Conservation (phyloP, 129 eudicot species). For the Oenanthe sinensis region DNA sequence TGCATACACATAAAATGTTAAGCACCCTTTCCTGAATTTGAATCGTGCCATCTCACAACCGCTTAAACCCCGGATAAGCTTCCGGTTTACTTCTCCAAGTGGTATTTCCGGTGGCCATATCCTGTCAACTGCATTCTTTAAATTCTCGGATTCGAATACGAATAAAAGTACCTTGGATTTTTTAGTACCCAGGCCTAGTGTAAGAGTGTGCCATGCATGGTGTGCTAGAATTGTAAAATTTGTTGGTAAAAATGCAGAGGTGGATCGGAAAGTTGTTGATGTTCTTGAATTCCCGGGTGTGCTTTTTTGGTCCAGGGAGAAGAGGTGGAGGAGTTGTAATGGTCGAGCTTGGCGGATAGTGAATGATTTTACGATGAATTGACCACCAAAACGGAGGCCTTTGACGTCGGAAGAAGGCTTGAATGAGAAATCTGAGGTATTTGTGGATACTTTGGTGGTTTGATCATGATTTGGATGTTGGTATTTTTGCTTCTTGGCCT, state of each 20-base stretch:
- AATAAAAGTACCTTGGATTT: constrained; percentile 72
- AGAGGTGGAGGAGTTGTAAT: constrained; percentile 69
- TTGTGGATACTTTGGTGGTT: constrained; percentile 20
- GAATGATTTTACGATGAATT: constrained; percentile 85
- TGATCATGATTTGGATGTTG: constrained; percentile 58
- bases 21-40: constrained; percentile 85
- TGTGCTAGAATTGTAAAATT: constrained; percentile 94
- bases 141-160: constrained; percentile 60
- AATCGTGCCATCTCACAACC: constrained; percentile 88
- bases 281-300: background rate
- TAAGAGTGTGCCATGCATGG: constrained; percentile 98
- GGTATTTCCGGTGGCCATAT: constrained; percentile 74
- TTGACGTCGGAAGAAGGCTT: constrained; percentile 74
- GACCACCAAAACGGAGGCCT: constrained; percentile 92
- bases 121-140: constrained; percentile 53
- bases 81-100: constrained; percentile 76
- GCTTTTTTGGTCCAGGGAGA: constrained; percentile 39
- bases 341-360: constrained; percentile 87
- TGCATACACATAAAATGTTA: constrained; percentile 88
- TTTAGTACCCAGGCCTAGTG: constrained; percentile 90
- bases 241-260: constrained; percentile 73
- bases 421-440: constrained; percentile 55
- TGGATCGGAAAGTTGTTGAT: constrained; percentile 41
- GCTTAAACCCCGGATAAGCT: constrained; percentile 45
- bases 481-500: constrained; percentile 67